Evolutionary conservation across 2,329 filamentous ascomycete species (phyloP).

Genomic region (Xylaria sp.): DNA sequence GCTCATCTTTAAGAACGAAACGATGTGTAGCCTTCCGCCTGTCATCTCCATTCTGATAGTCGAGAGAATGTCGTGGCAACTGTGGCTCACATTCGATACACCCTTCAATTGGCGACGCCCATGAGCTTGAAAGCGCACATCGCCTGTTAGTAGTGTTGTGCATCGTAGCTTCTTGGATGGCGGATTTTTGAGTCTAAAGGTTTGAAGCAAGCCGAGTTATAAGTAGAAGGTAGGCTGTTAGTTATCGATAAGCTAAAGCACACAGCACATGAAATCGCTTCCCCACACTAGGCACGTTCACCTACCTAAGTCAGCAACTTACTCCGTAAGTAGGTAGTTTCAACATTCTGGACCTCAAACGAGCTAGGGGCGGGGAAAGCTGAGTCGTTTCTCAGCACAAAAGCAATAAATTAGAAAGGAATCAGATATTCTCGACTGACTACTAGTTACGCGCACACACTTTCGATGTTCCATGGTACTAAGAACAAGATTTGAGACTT

Average conservation of each 20-base stretch:
- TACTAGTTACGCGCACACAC: neutral
- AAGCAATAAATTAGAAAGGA: neutral
- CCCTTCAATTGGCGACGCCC: too few species aligned
- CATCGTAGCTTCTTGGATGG: too few species aligned
- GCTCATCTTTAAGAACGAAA: too few species aligned
- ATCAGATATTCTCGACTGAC: neutral
- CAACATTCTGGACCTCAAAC: neutral
- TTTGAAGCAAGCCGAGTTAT: neutral
- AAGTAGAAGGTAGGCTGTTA: too few species aligned
- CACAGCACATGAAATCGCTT: neutral
- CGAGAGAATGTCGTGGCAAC: too few species aligned
- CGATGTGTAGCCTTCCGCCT: too few species aligned
- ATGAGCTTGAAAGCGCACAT: too few species aligned
- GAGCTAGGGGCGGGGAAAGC: neutral
- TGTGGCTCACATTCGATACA: too few species aligned
- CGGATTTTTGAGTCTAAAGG: too few species aligned
- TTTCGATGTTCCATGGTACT: neutral
- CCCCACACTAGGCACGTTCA: slow-evolving; percentile 8
- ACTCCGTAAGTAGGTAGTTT: neutral
- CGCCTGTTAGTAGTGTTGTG: too few species aligned
- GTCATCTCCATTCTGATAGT: too few species aligned
- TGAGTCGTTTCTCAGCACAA: neutral
- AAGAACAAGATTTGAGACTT: neutral
- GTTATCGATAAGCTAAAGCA: neutral
- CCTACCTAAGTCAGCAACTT: slow-evolving; percentile 8